Conservation (phyloP, 2,329 filamentous ascomycete genomes). For the Botrytis fabae region DNA sequence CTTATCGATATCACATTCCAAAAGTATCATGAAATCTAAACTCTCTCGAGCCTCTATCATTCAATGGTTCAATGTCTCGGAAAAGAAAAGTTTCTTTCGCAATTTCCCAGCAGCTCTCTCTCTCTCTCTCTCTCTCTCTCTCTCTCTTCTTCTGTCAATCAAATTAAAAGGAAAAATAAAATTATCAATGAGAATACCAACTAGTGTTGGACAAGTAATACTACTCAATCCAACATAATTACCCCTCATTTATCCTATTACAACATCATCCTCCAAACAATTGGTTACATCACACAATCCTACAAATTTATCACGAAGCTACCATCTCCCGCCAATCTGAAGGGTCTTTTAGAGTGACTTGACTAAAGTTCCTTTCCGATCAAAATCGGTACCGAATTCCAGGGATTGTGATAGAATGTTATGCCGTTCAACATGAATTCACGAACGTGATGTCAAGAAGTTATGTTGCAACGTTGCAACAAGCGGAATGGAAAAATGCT, state of each 20-base stretch:
- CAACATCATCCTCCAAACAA: not conserved
- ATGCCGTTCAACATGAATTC: not conserved
- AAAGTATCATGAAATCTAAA: not conserved
- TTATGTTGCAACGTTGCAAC: not conserved
- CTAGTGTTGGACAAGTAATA: not conserved
- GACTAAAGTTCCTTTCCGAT: conserved; percentile 1
- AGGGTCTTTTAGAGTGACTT: conserved; percentile 9
- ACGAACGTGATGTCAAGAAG: not conserved
- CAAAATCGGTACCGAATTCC: conserved; percentile 2
- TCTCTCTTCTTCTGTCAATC: not conserved
- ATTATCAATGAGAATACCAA: not conserved
- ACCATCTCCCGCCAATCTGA: not conserved
- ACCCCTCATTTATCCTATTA: not conserved
- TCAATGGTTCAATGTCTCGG: not conserved
- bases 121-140: not conserved
- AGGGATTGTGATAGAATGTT: not conserved
- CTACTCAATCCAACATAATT: not conserved
- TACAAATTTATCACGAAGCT: not conserved
- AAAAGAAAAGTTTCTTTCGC: conserved; percentile 3
- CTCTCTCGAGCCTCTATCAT: not conserved
- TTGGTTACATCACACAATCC: not conserved
- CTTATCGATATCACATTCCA: not conserved
- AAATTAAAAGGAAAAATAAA: not conserved
- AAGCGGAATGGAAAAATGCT: not conserved
- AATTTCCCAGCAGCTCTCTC: not conserved